Conservation (phyloP, 768 basidiomycete genomes). For the Mycena haematopus region DNA sequence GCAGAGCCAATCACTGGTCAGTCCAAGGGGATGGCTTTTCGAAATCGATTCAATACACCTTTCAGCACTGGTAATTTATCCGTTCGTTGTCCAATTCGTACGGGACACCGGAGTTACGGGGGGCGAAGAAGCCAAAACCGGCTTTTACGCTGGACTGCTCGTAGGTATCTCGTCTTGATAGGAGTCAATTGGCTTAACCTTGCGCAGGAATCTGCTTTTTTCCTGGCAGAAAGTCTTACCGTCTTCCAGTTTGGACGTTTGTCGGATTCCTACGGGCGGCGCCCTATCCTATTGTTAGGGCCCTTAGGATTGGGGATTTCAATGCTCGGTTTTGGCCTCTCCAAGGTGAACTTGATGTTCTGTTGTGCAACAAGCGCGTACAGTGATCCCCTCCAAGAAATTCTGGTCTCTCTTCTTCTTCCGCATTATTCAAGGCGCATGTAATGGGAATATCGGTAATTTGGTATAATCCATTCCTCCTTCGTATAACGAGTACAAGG, state of each 20-base stretch:
- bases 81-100: conserved; percentile 17
- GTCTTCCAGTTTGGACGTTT: conserved; percentile 42
- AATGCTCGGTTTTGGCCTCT: conserved; percentile 44
- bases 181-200: background rate
- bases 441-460: conserved; percentile 47
- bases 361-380: background rate
- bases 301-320: conserved; percentile 40
- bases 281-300: conserved; percentile 42
- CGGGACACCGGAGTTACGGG: conserved; percentile 18
- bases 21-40: background rate
- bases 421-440: conserved; percentile 44
- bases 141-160: conserved; percentile 20
- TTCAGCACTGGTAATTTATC: conserved; percentile 18
- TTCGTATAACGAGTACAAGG: conserved; percentile 33
- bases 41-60: background rate
- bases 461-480: background rate
- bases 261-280: conserved; percentile 44
- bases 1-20: conserved; percentile 21
- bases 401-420: conserved; percentile 36
- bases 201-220: conserved; percentile 45
- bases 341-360: conserved; percentile 21
- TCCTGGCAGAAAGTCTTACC: conserved; percentile 40
- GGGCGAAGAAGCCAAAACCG: conserved; percentile 18
- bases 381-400: conserved; percentile 5
- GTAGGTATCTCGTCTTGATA: background rate